A percentile compares a stretch with the other conserved stretches of the same genome.
These are phyloP conservation scores for Odontarrhena argentea DNA, from an alignment of 345 rosid species.

Conservation along the genomic window DNA sequence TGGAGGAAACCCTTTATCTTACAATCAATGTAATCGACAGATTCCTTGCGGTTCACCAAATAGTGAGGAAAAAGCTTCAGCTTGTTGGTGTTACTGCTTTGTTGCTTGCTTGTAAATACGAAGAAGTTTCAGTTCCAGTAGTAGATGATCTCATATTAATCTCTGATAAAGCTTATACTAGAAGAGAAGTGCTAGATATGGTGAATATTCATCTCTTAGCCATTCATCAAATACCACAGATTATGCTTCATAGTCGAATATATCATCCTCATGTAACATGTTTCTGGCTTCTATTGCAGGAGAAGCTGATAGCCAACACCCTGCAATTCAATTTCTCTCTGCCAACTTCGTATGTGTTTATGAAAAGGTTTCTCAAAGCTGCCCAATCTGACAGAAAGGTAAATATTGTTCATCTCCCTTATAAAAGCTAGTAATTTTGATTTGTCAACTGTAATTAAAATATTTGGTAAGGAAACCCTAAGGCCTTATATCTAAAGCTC, in stretches of 20 bases:
- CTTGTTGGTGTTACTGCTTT: constrained; percentile 94
- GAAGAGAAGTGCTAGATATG: constrained; percentile 92
- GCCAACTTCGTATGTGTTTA: constrained; percentile 88
- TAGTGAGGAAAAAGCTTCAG: constrained; percentile 89
- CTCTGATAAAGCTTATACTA: constrained; percentile 85
- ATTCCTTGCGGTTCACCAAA: constrained; percentile 63
- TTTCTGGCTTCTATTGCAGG: constrained; percentile 50
- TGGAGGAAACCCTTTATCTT: constrained; percentile 91
- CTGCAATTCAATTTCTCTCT: constrained; percentile 73
- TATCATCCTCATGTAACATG: not conserved
- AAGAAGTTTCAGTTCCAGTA: constrained; percentile 96
- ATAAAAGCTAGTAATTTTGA: constrained; percentile 1
- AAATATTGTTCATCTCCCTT: not conserved
- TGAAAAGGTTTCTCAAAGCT: constrained; percentile 88
- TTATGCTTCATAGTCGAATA: not conserved
- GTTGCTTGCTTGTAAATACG: constrained; percentile 97
- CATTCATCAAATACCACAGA: not conserved
- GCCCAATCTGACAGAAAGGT: constrained; percentile 86
- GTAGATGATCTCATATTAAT: constrained; percentile 94
- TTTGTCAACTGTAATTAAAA: no score
- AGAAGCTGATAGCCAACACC: constrained; percentile 72
- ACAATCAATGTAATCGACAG: constrained; percentile 87
- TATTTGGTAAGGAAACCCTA: not conserved
- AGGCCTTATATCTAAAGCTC: constrained; percentile 12
- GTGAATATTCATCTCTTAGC: constrained; percentile 43